Percentiles rank a stretch among this genome's conserved stretches.
phyloP scores from a whole-genome alignment of 2,329 filamentous ascomycete genomes.

The Phaeosphaeria sp. region DNA sequence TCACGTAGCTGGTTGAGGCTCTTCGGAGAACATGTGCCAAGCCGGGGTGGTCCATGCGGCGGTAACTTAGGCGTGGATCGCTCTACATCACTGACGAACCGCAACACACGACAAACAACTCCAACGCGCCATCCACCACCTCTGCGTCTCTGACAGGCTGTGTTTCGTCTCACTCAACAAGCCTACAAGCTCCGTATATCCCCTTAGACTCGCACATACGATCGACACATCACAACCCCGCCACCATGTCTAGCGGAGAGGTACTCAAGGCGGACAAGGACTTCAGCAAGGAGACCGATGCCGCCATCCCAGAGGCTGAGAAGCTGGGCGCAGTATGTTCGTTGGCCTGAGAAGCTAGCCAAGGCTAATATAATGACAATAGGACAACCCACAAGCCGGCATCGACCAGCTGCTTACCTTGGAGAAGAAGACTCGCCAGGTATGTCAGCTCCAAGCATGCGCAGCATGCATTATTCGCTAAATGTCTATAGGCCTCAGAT shows the following conservation, averaged over 20 bases:
- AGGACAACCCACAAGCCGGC: constrained; percentile 82
- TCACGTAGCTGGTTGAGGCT: constrained; percentile 7
- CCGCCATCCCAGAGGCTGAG: constrained; percentile 88
- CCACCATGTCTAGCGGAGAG: constrained; percentile 77
- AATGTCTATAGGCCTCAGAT: constrained; percentile 78
- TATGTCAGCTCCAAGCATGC: constrained; percentile 48
- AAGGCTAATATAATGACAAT: constrained; percentile 23
- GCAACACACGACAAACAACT: constrained; percentile 24
- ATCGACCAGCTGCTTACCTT: constrained; percentile 91
- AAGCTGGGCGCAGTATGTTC: constrained; percentile 78
- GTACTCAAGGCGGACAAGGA: constrained; percentile 96
- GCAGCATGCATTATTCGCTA: constrained; percentile 15
- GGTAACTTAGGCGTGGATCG: constrained; percentile 10
- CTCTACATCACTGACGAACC: constrained; percentile 23
- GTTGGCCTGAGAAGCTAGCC: neutral
- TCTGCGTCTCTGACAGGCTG: neutral
- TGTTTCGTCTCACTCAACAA: neutral
- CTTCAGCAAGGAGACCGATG: constrained; percentile 95
- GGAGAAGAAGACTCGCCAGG: constrained; percentile 98
- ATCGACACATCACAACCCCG: constrained; percentile 25
- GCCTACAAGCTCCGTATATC: neutral
- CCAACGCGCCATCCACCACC: constrained; percentile 9
- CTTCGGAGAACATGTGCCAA: constrained; percentile 17
- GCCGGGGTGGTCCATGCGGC: constrained; percentile 1
- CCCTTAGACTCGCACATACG: neutral